These are phyloP conservation scores for Leccinum barrowsii DNA, from an alignment of 768 basidiomycete genomes.

Conservation along the genomic window DNA sequence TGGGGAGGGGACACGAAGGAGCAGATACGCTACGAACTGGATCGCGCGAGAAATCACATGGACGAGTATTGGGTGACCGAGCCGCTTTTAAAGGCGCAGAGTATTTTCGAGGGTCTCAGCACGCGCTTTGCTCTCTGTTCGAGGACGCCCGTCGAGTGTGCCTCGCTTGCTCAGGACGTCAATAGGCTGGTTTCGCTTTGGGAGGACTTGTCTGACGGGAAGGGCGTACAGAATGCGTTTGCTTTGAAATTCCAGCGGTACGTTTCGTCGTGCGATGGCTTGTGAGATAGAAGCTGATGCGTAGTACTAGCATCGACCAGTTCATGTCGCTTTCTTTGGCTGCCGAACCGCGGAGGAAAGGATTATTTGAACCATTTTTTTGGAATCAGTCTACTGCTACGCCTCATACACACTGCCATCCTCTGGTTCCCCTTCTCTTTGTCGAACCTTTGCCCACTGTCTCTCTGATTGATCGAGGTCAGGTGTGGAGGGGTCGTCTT, in stretches of 20 bases:
- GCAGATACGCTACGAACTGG: conserved; percentile 45
- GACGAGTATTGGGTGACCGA: conserved; percentile 44
- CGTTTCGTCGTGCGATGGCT: conserved; percentile 20
- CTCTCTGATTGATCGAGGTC: conserved; percentile 63
- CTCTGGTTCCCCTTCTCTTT: conserved; percentile 67
- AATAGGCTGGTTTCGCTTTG: conserved; percentile 54
- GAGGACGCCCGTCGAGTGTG: conserved; percentile 34
- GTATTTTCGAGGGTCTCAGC: conserved; percentile 51
- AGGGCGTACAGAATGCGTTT: conserved; percentile 38
- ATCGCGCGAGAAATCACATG: conserved; percentile 41
- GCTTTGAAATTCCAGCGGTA: conserved; percentile 63
- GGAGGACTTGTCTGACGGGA: conserved; percentile 43
- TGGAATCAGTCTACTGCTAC: conserved; percentile 50
- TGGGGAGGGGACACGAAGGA: conserved; percentile 66
- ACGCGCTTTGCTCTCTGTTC: conserved; percentile 51
- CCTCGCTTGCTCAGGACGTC: conserved; percentile 44
- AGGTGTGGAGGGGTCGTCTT: conserved; percentile 61
- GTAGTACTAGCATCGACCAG: conserved; percentile 55
- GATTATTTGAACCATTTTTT: conserved; percentile 73
- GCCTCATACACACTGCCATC: conserved; percentile 39
- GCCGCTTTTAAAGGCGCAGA: conserved; percentile 39
- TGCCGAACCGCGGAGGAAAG: conserved; percentile 70
- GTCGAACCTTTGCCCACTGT: conserved; percentile 69
- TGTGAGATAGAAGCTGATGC: not conserved
- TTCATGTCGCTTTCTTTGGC: conserved; percentile 77